Conservation (phyloP, 306 rosid species). For the Dryas octopetala region DNA sequence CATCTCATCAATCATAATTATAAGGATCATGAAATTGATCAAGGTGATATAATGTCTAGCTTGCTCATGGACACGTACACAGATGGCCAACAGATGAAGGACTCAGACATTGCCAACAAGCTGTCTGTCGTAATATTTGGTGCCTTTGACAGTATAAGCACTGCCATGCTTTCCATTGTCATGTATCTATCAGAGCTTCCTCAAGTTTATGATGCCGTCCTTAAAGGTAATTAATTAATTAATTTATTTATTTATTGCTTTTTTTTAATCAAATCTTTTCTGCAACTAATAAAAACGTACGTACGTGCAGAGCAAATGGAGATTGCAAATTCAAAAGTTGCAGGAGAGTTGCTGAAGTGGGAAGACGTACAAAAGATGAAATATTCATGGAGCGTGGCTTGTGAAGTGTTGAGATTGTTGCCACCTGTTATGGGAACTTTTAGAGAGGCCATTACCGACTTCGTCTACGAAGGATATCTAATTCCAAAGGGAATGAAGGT, state of each 20-base stretch:
- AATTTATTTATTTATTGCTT: background rate
- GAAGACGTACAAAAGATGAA: conserved; percentile 31
- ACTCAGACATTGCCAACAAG: conserved; percentile 17
- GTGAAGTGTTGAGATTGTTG: conserved; percentile 20
- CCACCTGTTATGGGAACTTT: conserved; percentile 19
- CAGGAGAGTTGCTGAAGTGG: conserved; percentile 27
- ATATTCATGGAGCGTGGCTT: conserved; percentile 25
- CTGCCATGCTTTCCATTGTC: conserved; percentile 11
- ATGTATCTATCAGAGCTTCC: conserved; percentile 23
- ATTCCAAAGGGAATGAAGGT: conserved; percentile 34
- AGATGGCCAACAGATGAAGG: conserved; percentile 8
- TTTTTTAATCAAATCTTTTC: background rate
- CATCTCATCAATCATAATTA: background rate
- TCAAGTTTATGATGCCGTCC: conserved; percentile 16
- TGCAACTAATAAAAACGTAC: background rate
- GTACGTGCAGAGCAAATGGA: conserved; percentile 11
- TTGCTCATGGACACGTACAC: conserved; percentile 1
- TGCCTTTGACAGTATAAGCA: background rate
- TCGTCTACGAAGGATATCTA: conserved; percentile 12
- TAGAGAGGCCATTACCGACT: conserved; percentile 14
- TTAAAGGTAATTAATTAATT: background rate
- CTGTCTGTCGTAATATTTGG: conserved; percentile 13
- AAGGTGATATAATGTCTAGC: conserved; percentile 7
- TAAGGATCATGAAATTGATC: background rate
- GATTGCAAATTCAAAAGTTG: conserved; percentile 22